Conservation (phyloP, 306 rosid species). For the Fragaria ananassa region DNA sequence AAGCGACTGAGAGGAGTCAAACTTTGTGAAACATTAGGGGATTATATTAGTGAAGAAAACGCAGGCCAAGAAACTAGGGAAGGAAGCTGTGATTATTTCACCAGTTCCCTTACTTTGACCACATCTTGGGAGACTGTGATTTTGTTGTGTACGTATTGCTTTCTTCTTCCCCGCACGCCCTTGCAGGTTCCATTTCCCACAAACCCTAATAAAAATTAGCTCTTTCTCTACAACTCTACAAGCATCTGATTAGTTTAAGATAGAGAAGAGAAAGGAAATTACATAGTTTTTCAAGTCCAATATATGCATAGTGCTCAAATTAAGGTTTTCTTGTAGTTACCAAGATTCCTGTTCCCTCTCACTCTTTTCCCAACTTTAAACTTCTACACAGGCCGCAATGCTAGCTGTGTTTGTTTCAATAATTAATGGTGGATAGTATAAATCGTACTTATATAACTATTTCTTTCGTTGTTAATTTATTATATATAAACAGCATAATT, state of each 20-base stretch:
- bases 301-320: conserved; percentile 24
- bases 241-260: background rate
- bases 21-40: conserved; percentile 5
- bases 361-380: background rate
- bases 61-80: conserved; percentile 64
- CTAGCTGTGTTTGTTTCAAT: background rate
- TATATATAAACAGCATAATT: background rate
- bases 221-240: background rate
- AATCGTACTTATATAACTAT: background rate
- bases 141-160: background rate
- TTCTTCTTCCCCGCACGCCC: conserved; percentile 20
- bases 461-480: background rate
- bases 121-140: conserved; percentile 20
- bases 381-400: background rate
- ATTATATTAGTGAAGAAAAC: conserved; percentile 25
- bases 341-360: conserved; percentile 61
- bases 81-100: conserved; percentile 31
- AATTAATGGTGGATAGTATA: background rate
- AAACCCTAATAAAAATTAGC: background rate
- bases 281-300: conserved; percentile 22
- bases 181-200: conserved; percentile 17
- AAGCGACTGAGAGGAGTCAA: conserved; percentile 11
- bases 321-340: conserved; percentile 48
- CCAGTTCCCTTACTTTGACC: conserved; percentile 45
- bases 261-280: background rate